Evolutionary conservation across 345 rosid genomes (phyloP).

Genomic region (Eucalyptus brandiana): DNA sequence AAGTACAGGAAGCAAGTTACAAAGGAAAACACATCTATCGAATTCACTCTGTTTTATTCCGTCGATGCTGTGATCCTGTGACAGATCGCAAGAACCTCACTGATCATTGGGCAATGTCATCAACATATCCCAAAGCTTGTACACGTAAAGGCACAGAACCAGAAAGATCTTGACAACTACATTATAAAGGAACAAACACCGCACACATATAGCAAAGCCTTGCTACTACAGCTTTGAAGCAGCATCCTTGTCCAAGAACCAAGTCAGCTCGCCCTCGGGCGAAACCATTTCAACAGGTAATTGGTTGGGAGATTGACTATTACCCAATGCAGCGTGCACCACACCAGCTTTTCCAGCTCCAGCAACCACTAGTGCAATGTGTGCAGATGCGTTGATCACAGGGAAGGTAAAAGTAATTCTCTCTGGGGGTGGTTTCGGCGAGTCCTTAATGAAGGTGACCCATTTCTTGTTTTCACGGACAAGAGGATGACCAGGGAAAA

Average conservation of each 20-base stretch:
- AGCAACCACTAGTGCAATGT: slow-evolving; percentile 61
- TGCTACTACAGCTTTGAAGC: slow-evolving; percentile 46
- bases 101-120: background rate
- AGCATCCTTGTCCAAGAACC: slow-evolving; percentile 80
- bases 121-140: background rate
- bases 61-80: background rate
- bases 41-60: background rate
- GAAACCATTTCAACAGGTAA: slow-evolving; percentile 55
- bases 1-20: background rate
- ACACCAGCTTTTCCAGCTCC: slow-evolving; percentile 60
- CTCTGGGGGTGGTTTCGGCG: slow-evolving; percentile 82
- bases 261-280: slow-evolving; percentile 69
- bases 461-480: slow-evolving; percentile 58
- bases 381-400: slow-evolving; percentile 65
- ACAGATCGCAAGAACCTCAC: background rate
- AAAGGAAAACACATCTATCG: background rate
- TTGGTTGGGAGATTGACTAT: slow-evolving; percentile 10
- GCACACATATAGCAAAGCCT: background rate
- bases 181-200: background rate
- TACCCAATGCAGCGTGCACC: slow-evolving; percentile 37
- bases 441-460: slow-evolving; percentile 63
- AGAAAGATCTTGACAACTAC: background rate
- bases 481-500: slow-evolving; percentile 72
- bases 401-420: slow-evolving; percentile 87
- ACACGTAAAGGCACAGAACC: background rate